phyloP scores from a whole-genome alignment of 2,329 filamentous ascomycete genomes.

The Colletotrichum gloeosporioides region DNA sequence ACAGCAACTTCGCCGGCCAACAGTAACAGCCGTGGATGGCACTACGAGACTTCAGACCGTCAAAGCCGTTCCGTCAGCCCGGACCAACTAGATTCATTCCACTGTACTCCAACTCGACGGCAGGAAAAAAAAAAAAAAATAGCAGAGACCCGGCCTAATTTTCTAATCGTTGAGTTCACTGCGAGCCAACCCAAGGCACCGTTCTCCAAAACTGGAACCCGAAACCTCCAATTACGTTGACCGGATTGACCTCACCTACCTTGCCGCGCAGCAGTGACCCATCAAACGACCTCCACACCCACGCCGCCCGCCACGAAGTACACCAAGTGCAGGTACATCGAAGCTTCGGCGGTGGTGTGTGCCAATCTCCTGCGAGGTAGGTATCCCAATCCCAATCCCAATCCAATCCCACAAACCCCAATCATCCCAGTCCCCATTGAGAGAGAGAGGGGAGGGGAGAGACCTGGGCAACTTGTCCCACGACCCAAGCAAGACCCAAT shows the following conservation, averaged over 20 bases:
- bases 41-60: neutral
- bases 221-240: conserved; percentile 17
- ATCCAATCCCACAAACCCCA: conserved; percentile 9
- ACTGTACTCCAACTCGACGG: neutral
- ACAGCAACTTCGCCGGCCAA: neutral
- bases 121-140: neutral
- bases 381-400: neutral
- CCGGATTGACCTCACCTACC: conserved; percentile 18
- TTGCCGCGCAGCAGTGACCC: conserved; percentile 10
- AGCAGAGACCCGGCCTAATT: conserved; percentile 10
- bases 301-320: conserved; percentile 12
- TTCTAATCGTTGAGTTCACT: conserved; percentile 21
- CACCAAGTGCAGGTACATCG: neutral
- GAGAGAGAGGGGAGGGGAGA: neutral
- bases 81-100: conserved; percentile 19
- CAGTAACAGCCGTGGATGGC: neutral
- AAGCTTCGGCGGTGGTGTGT: neutral
- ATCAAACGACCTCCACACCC: conserved; percentile 17
- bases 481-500: conserved; percentile 11
- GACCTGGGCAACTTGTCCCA: conserved; percentile 4
- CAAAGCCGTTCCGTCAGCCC: conserved; percentile 8
- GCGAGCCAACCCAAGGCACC: neutral
- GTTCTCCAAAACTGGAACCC: conserved; percentile 13
- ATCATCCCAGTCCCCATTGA: conserved; percentile 15
- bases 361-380: neutral